Base-by-base conservation (phyloP, 2,329 filamentous ascomycete genomes). In the Calycina marina region DNA sequence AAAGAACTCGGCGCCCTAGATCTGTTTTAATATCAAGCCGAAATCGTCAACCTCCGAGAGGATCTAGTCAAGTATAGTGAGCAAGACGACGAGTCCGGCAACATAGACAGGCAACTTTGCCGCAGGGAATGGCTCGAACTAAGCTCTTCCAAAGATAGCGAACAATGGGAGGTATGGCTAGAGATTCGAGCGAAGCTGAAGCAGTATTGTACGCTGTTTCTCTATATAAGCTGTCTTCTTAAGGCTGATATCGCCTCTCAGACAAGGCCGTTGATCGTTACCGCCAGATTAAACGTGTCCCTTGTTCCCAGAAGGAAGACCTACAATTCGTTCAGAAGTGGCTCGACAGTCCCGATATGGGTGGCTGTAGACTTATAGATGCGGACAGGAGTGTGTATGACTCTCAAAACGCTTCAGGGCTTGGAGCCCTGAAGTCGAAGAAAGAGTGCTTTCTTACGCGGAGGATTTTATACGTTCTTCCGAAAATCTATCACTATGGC, bases 21-120 rank as follows among this genome's bases (percentile, higher is more conserved):
- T 10, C 22, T 35, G 3, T 15, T 35, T 4, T 35, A 35, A 27
- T 24, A 31, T 11, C 33, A 35, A 31, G 33, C 33, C 4, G 33
- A 35, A n/a, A 35, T 35, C 10, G 16, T 31, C 4, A 31, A 31
- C 24, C 33, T 35, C 5, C 10, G 31, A 20, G 33, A 35, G 28
- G 24, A n/a, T n/a, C 28, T 31, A 8, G 15, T n/a, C 13, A 16
- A 22, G 12, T 14, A 18, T 12, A 24, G 12, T 16, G 14, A 31
- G 15, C 15, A 12, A 6, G 33, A 35, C 15, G 18, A 17, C 27
- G 14, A 29, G 18, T 34, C 32, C 4, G 33, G 28, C 4, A 9
- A 31, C 25, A 28, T 13, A 4, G 33, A 35, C 8, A 18, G 28
- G 11, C 14, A 31, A 17, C 6, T 14, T 4, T 31, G 22, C 14